Conservation (phyloP, 169 alveolate genomes). For the Theileria parva region DNA sequence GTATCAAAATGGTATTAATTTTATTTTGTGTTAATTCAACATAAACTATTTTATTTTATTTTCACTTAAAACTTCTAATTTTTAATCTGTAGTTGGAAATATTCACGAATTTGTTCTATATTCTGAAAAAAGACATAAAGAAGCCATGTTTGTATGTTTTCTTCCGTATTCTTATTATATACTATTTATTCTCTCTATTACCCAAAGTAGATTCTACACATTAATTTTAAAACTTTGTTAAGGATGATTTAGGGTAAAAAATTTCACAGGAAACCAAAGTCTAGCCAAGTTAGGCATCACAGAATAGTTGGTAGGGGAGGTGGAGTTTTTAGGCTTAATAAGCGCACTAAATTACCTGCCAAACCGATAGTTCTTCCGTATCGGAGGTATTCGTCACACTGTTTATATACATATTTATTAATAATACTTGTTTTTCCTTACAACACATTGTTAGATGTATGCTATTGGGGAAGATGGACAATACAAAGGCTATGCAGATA, state of each 20-base stretch:
- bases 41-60: not conserved
- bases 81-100: not conserved
- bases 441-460: constrained; percentile 68
- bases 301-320: constrained; percentile 79
- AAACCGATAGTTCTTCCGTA: constrained; percentile 74
- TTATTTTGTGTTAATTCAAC: not conserved
- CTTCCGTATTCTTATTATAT: not conserved
- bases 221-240: not conserved
- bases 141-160: constrained; percentile 67
- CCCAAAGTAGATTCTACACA: not conserved
- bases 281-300: constrained; percentile 73
- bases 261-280: constrained; percentile 70
- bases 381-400: constrained; percentile 64
- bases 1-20: not conserved
- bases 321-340: constrained; percentile 70
- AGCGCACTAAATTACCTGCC: constrained; percentile 73
- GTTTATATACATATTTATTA: not conserved
- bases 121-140: constrained; percentile 81
- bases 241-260: constrained; percentile 68
- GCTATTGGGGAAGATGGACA: constrained; percentile 86
- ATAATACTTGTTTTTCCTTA: not conserved
- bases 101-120: constrained; percentile 28
- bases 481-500: constrained; percentile 74
- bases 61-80: no score
- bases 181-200: no score